Evolutionary conservation across 768 basidiomycete genomes (phyloP).

Genomic region (Trametes meyenii): DNA sequence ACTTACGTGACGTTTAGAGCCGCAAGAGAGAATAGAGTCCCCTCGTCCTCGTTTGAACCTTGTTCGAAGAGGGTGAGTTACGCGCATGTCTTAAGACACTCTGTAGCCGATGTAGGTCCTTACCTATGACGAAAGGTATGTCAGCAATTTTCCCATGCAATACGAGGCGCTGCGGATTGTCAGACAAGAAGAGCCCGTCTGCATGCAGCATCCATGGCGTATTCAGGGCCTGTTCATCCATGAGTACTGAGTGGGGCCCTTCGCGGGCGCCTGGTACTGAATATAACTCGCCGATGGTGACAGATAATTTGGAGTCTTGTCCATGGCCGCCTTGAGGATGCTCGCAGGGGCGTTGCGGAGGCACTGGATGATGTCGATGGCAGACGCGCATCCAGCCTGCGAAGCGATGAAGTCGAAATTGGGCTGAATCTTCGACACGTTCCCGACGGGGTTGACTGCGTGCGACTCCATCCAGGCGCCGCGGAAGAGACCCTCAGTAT

Average conservation of each 20-base stretch:
- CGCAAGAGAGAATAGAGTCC: slow-evolving; percentile 43
- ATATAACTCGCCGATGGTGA: too few species aligned
- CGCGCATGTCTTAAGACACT: background rate
- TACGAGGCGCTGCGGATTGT: slow-evolving; percentile 43
- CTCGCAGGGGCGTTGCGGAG: slow-evolving; percentile 41
- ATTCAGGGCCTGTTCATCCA: slow-evolving; percentile 26
- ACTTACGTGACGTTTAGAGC: slow-evolving; percentile 35
- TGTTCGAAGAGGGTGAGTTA: background rate
- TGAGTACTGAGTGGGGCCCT: too few species aligned
- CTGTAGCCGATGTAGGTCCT: background rate
- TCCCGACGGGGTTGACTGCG: slow-evolving; percentile 17
- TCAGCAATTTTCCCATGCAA: slow-evolving; percentile 48
- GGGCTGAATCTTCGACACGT: slow-evolving; percentile 29
- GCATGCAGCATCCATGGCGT: slow-evolving; percentile 48
- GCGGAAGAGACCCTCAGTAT: slow-evolving; percentile 31
- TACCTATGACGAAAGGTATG: slow-evolving; percentile 52
- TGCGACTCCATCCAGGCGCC: slow-evolving; percentile 43
- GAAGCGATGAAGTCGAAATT: slow-evolving; percentile 46
- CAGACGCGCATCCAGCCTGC: slow-evolving; percentile 39
- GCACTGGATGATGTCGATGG: slow-evolving; percentile 45
- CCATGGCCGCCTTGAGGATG: slow-evolving; percentile 35
- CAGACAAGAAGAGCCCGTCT: slow-evolving; percentile 54
- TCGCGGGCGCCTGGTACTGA: background rate
- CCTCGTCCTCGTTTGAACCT: slow-evolving; percentile 52
- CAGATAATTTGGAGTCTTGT: slow-evolving; percentile 38